Percentiles rank a stretch among this genome's conserved stretches.
These are phyloP conservation scores for Eleusine indica DNA, from an alignment of 176 grass and related monocot genomes.

Conservation along the genomic window DNA sequence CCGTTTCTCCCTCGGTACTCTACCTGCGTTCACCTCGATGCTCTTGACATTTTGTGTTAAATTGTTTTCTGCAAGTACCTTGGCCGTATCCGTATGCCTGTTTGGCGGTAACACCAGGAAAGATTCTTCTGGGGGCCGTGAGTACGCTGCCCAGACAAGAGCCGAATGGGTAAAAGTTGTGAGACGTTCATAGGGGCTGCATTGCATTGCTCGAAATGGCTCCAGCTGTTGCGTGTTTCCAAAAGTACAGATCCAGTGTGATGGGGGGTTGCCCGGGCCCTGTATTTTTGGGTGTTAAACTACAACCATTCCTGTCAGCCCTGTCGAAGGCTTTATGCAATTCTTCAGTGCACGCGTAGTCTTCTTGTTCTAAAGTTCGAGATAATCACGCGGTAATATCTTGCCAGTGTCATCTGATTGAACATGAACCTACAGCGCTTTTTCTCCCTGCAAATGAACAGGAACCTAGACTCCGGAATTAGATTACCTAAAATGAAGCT, in stretches of 20 bases:
- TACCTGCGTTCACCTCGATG: conserved; percentile 18
- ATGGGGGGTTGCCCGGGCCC: neutral
- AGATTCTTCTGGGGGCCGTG: conserved; percentile 32
- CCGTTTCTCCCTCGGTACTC: conserved; percentile 38
- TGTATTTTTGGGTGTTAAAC: conserved; percentile 8
- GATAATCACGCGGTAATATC: conserved; percentile 13
- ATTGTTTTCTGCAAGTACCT: conserved; percentile 22
- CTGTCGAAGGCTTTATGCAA: neutral
- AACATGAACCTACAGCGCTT: conserved; percentile 21
- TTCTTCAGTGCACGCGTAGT: neutral
- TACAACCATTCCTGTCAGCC: conserved; percentile 14
- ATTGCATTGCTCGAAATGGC: conserved; percentile 27
- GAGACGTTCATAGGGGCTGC: neutral
- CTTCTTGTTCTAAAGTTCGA: conserved; percentile 6
- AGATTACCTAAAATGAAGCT: conserved; percentile 14
- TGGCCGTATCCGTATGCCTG: conserved; percentile 28
- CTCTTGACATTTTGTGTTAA: conserved; percentile 6
- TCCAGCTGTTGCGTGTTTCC: conserved; percentile 27
- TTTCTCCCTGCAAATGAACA: conserved; percentile 10
- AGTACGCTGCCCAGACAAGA: conserved; percentile 10
- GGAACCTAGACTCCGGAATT: conserved; percentile 19
- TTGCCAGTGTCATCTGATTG: conserved; percentile 29
- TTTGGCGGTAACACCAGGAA: conserved; percentile 36
- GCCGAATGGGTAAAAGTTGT: neutral
- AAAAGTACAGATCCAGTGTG: conserved; percentile 33